These are phyloP conservation scores for Lumnitzera racemosa DNA, from an alignment of 345 rosid genomes.

Conservation along the genomic window DNA sequence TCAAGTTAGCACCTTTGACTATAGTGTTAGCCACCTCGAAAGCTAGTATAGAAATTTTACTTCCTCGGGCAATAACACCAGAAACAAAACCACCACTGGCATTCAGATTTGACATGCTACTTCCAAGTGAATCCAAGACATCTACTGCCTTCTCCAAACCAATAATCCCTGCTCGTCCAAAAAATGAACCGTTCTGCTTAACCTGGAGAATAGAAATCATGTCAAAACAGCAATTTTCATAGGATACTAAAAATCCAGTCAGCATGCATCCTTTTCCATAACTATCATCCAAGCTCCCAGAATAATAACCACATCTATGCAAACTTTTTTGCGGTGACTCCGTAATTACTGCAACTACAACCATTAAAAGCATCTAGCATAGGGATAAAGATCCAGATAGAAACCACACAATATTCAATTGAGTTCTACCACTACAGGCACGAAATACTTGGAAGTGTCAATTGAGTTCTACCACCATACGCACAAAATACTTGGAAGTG, in stretches of 20 bases:
- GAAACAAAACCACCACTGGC: constrained; percentile 46
- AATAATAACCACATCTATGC: no score
- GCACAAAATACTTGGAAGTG: no score
- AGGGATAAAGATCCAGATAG: no score
- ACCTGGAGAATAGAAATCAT: constrained; percentile 22
- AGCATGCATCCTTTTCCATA: neutral
- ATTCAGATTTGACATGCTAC: constrained; percentile 80
- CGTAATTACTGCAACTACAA: no score
- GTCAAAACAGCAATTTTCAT: neutral
- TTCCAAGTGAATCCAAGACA: constrained; percentile 77
- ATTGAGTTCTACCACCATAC: no score
- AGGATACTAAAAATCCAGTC: neutral
- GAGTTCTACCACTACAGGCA: no score
- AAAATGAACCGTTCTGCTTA: constrained; percentile 48
- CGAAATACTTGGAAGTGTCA: no score
- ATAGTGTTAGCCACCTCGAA: constrained; percentile 98
- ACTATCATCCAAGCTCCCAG: no score
- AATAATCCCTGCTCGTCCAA: constrained; percentile 69
- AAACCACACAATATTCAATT: no score
- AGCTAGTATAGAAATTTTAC: constrained; percentile 54
- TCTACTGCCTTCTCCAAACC: constrained; percentile 83
- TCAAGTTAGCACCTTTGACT: constrained; percentile 70
- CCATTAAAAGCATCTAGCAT: no score
- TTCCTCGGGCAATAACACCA: constrained; percentile 48
- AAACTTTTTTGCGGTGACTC: no score